phyloP scores from a whole-genome alignment of 768 basidiomycete genomes.

The Cytidiella melzeri region DNA sequence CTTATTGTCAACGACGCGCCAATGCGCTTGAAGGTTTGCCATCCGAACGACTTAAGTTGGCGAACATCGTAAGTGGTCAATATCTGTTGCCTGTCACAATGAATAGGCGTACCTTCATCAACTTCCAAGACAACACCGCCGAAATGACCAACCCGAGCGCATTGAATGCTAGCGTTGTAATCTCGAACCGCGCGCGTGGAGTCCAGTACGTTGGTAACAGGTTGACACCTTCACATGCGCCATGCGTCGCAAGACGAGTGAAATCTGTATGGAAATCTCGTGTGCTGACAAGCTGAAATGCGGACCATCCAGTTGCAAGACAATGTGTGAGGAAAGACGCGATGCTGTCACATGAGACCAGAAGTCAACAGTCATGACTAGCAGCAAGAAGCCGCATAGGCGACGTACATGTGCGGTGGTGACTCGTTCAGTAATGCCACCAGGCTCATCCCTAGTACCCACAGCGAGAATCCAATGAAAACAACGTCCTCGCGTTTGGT shows the following conservation, averaged over 20 bases:
- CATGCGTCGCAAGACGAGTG: constrained; percentile 48
- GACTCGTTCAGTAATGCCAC: constrained; percentile 72
- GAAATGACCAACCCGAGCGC: constrained; percentile 53
- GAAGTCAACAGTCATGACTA: background rate
- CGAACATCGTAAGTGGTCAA: background rate
- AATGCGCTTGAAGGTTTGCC: constrained; percentile 86
- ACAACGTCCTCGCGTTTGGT: constrained; percentile 75
- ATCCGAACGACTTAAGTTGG: constrained; percentile 57
- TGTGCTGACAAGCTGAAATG: constrained; percentile 59
- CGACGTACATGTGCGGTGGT: constrained; percentile 59
- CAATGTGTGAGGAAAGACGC: constrained; percentile 71
- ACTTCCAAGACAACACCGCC: constrained; percentile 61
- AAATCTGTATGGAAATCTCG: constrained; percentile 52
- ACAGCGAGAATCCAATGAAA: constrained; percentile 74
- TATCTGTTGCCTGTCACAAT: background rate
- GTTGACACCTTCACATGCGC: constrained; percentile 54
- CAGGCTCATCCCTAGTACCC: constrained; percentile 74
- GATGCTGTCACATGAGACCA: constrained; percentile 27
- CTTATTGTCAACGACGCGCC: constrained; percentile 72
- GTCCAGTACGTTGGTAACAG: constrained; percentile 65
- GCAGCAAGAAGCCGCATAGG: background rate
- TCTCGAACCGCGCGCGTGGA: constrained; percentile 52
- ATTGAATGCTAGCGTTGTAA: constrained; percentile 59
- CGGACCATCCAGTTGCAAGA: constrained; percentile 68
- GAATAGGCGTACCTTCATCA: constrained; percentile 52